Base-by-base conservation (phyloP, 768 basidiomycete species). In the Mycena floridula region DNA sequence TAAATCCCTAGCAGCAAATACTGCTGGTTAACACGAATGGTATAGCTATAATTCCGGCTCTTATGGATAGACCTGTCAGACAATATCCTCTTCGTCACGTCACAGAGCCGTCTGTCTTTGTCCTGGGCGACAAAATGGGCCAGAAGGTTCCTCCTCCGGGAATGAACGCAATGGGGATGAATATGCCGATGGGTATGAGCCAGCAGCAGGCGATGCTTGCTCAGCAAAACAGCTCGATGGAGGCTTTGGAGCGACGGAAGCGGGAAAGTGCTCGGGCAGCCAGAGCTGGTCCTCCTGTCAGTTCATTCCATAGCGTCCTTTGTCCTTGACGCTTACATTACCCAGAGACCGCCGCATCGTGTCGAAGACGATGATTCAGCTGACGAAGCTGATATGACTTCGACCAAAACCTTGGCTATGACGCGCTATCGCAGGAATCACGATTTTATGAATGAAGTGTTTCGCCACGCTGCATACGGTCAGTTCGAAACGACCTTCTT, bases 401-500 rank as follows among this genome's bases (percentile, higher is more conserved):
- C 88, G 0, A 79, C 84, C 2, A 74, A 84, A 35, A 77, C 85
- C 2, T 69, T 89, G 13, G 84, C 89, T 7, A 54, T 85, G 26
- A 74, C 79, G 15, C 72, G 88, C 26, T 91, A 89, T 56, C 76
- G 73, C 51, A 79, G 87, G 5, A 91, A 91, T 54, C 86, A 90
- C 54, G 88, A 89, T 36, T 68, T 85, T 48, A 91, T 91, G 87
- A 83, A 83, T 55, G 84, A 84, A 35, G 82, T 91, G 2, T 89
- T 91, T 60, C 72, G 70, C 50, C 74, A 77, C 50, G 87, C 88
- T 20, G 84, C 82, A 1, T 84, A 79, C 53, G 78, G 87, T 72
- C 43, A 24, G 61, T n/a, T n/a, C n/a, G n/a, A n/a, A n/a, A n/a
- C n/a, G n/a, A n/a, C n/a, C n/a, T n/a, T n/a, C n/a, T n/a, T n/a